Base-by-base conservation (phyloP, 1,284 basidiomycete species). In the Somion occarium region DNA sequence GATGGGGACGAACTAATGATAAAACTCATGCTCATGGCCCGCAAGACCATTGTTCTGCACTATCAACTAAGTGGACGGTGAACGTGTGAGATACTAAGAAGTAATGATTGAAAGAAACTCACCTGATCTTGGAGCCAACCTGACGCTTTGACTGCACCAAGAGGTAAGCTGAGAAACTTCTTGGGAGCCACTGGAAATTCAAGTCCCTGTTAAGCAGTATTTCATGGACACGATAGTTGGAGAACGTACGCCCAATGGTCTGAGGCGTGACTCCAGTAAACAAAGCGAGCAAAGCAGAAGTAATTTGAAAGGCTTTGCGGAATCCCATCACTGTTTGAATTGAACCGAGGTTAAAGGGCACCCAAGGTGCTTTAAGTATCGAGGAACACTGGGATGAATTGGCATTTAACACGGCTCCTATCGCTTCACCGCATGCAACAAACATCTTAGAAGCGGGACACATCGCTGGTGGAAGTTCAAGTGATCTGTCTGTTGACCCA, bases 121-220 rank as follows among this genome's bases (percentile, higher is more conserved):
- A 76, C 77, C 63, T 81, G 79, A 58, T 80, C 76, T 57, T 69
- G 64, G 18, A 81, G 63, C 79, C 79, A 81, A 60, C 79, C 78
- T 0, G 73, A 57, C 2, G 79, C 76, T 52, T 67, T 70, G 34
- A 81, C 66, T 30, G 68, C 64, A 12, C 77, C 77, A 5, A 81
- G 65, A 1, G 77, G 78, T 15, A 80, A 59, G 22, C 68, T 73
- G 27, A 73, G 53, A 60, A 71, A 81, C 56, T 74, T 72, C 69
- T 77, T 79, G 0, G 77, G 73, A 20, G 73, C 78, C 52, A 81
- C 79, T 75, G 44, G 13, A 42, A n/a, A 9, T 19, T 5, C 7
- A 24, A 50, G 2, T 22, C 3, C 42, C 5, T 7, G 38, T 38
- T 20, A 34, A 38, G 13, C 26, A 46, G 26, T 46, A 5, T 19